These are phyloP conservation scores for Chrysoporthe austroafricana DNA, from an alignment of 2,329 filamentous ascomycete genomes.

Conservation along the genomic window DNA sequence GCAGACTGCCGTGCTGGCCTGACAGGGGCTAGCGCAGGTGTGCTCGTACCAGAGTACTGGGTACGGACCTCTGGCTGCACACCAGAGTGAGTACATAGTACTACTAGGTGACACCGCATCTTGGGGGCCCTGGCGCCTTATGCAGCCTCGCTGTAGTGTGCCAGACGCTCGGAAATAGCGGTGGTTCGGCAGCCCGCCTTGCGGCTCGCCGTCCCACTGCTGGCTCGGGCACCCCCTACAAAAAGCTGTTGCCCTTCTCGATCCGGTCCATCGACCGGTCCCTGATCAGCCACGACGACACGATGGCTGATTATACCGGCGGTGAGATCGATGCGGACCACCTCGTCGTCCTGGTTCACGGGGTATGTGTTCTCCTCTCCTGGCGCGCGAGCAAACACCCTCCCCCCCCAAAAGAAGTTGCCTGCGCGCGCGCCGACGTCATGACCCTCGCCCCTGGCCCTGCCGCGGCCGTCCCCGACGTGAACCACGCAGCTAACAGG, in stretches of 20 bases:
- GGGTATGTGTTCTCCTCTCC: conserved; percentile 55
- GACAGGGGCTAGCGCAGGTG: no score
- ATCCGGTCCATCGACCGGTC: conserved; percentile 41
- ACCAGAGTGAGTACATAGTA: no score
- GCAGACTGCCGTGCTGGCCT: no score
- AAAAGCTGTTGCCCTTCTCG: conserved; percentile 33
- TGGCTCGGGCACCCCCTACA: conserved; percentile 28
- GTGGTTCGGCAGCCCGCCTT: conserved; percentile 17
- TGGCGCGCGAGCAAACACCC: no score
- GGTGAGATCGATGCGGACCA: conserved; percentile 64
- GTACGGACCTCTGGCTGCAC: no score
- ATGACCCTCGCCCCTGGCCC: conserved; percentile 3
- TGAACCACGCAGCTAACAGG: not conserved
- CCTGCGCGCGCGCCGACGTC: conserved; percentile 10
- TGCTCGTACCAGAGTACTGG: no score
- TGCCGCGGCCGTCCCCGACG: not conserved
- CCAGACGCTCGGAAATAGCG: conserved; percentile 16
- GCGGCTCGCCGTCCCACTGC: conserved; percentile 16
- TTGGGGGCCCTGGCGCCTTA: not conserved
- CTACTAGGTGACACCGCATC: no score
- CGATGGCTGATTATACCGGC: conserved; percentile 53
- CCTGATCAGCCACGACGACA: conserved; percentile 35
- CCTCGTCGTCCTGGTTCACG: conserved; percentile 77
- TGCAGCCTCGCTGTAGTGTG: not conserved
- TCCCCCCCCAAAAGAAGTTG: not conserved